Evolutionary conservation across 768 basidiomycete species (phyloP).

Genomic region (Russula sp.): DNA sequence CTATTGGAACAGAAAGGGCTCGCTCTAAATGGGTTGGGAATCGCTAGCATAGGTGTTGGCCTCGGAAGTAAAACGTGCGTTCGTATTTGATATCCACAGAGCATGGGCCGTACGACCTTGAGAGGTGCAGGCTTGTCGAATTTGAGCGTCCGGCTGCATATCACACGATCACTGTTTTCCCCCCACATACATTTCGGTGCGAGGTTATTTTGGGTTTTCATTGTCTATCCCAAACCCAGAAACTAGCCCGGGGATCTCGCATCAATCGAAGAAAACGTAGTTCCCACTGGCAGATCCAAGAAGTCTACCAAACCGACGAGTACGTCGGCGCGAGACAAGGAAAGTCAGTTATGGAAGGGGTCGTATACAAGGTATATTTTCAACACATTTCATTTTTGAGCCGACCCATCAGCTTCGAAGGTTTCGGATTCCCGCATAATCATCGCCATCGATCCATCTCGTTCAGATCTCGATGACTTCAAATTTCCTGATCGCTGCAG

Average conservation of each 20-base stretch:
- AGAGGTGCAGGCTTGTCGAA: conserved; percentile 70
- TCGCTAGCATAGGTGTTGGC: conserved; percentile 73
- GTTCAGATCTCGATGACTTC: conserved; percentile 58
- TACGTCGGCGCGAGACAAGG: conserved; percentile 33
- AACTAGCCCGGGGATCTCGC: conserved; percentile 84
- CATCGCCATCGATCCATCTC: conserved; percentile 68
- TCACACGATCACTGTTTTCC: conserved; percentile 66
- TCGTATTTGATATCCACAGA: neutral
- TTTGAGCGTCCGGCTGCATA: conserved; percentile 81
- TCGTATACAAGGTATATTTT: conserved; percentile 71
- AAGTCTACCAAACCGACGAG: conserved; percentile 50
- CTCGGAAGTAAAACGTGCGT: conserved; percentile 87
- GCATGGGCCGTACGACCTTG: conserved; percentile 30
- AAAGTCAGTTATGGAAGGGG: conserved; percentile 58
- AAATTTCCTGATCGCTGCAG: conserved; percentile 84
- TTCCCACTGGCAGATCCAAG: conserved; percentile 40
- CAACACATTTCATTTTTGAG: neutral
- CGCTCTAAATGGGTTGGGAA: conserved; percentile 68
- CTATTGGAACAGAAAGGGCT: conserved; percentile 88
- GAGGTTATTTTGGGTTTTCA: conserved; percentile 10
- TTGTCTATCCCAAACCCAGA: too few species aligned
- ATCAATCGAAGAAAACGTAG: conserved; percentile 70
- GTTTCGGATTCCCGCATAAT: conserved; percentile 80
- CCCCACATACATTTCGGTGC: conserved; percentile 83
- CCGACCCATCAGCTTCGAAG: conserved; percentile 38